Evolutionary conservation across 192 early-diverging fungal species (phyloP), one percentile per base, ranked within the genome.

Genomic region (Mortierella hygrophila): DNA sequence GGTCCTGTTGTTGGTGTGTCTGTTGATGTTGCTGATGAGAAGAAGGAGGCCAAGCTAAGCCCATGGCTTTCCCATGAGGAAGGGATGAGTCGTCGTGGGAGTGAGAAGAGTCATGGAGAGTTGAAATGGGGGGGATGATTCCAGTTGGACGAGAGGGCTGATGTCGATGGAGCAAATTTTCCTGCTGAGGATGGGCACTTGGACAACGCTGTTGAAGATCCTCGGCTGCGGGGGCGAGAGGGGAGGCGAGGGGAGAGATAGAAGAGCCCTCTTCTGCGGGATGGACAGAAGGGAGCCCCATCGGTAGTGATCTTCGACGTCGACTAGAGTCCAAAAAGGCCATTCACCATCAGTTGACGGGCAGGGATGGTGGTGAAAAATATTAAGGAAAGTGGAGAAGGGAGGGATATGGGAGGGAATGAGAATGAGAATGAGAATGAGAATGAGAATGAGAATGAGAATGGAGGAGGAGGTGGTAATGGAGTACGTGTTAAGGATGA

Each of bases 231-330:
- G 70, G 70, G 23, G 70, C 70, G 20, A 38, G 37, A 42, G 41
- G 70, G 21, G 70, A 38, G 38, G 60, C 11, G 60, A 65, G 60
- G 60, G 60, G 60, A 65, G 29, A 26, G 26, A 65, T 65, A 65
- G 60, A 65, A 65, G 60, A 65, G 60, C 60, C 60, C 60, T 65
- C 60, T 65, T 65, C 60, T 65, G 60, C 60, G 60, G 60, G 60
- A 65, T 65, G 60, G 60, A 65, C 60, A 65, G 60, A 65, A 65
- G 60, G 60, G 60, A 65, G 60, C 60, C 29, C 60, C 60, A 65
- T 65, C 8, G 60, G 9, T 15, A 23, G 29, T 65, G 29, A 26
- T 65, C 26, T 26, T 32, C 26, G 3, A 15, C 11, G 71, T 18
- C 44, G 71, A 29, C 26, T 72, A 46, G 71, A 70, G 69, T 70